Evolutionary conservation across 139 green algal genomes (phyloP).

Genomic region (Coccomyxa sp.): DNA sequence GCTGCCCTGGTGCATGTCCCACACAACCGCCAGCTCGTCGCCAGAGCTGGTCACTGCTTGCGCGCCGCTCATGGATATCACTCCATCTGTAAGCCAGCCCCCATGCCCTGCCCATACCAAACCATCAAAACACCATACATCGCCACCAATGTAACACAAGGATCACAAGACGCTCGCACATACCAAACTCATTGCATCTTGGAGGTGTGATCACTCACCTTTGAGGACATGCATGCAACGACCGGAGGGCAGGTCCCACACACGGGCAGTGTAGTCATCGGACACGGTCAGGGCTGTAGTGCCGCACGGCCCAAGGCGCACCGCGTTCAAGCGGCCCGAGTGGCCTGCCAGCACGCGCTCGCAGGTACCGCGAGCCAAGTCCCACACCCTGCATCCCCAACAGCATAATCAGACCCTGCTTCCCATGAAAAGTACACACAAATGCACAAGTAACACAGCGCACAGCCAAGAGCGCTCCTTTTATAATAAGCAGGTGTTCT

Average conservation of each 20-base stretch:
- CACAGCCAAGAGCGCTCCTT: too few species aligned
- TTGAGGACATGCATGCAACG: constrained; percentile 4
- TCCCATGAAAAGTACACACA: not conserved
- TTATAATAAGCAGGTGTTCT: too few species aligned
- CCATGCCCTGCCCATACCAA: constrained; percentile 36
- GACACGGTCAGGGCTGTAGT: constrained; percentile 21
- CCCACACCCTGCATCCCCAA: constrained; percentile 39
- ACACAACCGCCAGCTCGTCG: constrained; percentile 54
- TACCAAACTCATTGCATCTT: not conserved
- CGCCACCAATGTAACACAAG: not conserved
- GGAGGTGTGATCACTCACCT: not conserved
- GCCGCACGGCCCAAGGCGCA: constrained; percentile 28
- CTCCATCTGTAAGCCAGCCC: constrained; percentile 58
- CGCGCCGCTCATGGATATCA: constrained; percentile 36
- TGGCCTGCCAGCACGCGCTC: constrained; percentile 47
- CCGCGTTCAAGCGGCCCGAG: constrained; percentile 51
- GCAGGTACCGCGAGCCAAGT: constrained; percentile 34
- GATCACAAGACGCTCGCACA: not conserved
- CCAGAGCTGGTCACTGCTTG: constrained; percentile 51
- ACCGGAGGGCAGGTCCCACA: constrained; percentile 23
- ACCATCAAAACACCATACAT: constrained; percentile 8
- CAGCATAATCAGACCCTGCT: not conserved
- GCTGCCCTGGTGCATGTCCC: constrained; percentile 40
- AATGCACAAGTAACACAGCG: too few species aligned
- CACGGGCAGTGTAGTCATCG: constrained; percentile 33